phyloP scores from a whole-genome alignment of 169 alveolate genomes.

The Perkinsus olseni region DNA sequence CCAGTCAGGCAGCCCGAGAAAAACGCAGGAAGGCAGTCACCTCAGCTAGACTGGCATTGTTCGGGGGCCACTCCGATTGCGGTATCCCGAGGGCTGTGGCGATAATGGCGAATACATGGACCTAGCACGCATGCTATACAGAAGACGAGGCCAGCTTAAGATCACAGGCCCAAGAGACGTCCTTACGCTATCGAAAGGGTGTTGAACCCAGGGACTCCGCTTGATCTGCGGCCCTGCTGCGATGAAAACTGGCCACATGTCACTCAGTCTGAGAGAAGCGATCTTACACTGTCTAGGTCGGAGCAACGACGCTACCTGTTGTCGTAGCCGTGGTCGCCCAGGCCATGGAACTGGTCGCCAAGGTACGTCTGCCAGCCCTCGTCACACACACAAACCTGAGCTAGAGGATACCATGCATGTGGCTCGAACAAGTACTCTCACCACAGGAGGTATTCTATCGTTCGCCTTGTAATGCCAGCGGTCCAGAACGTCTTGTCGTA shows the following conservation, averaged over 20 bases:
- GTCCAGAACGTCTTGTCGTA: neutral
- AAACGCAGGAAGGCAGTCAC: neutral
- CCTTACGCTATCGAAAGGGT: neutral
- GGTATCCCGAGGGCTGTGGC: neutral
- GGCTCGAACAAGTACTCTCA: neutral
- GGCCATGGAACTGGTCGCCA: neutral
- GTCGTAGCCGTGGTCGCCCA: neutral
- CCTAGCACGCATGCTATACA: too few species aligned
- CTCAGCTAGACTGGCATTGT: neutral
- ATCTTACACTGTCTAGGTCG: neutral
- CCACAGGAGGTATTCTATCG: neutral
- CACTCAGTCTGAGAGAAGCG: neutral
- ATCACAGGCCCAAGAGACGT: neutral
- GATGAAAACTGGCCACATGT: neutral
- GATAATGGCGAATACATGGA: neutral
- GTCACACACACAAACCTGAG: neutral
- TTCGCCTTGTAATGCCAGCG: neutral
- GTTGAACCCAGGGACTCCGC: neutral
- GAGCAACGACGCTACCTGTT: neutral
- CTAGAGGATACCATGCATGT: neutral
- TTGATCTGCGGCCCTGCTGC: neutral
- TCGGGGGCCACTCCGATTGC: neutral
- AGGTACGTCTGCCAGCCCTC: neutral
- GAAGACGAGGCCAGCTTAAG: neutral
- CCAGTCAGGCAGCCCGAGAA: neutral